phyloP scores from a whole-genome alignment of 2,329 filamentous ascomycete species.

The Nemania sp. region DNA sequence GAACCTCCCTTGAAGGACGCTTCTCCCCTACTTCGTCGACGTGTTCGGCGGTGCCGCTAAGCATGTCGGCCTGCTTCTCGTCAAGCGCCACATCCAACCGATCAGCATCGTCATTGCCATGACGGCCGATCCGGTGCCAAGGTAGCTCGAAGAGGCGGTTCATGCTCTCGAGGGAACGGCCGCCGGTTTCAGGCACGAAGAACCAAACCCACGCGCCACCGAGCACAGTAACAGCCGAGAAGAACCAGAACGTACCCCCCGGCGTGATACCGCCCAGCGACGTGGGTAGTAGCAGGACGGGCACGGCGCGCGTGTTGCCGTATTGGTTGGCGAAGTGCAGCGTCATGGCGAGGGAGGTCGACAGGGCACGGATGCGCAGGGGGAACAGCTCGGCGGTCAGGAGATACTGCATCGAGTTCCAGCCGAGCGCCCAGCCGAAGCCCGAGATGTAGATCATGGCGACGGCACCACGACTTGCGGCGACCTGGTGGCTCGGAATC shows the following conservation, averaged over 20 bases:
- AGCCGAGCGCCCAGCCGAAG: slow-evolving; percentile 76
- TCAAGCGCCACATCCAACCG: slow-evolving; percentile 56
- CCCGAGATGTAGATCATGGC: slow-evolving; percentile 80
- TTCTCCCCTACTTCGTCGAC: slow-evolving; percentile 47
- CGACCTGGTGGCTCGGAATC: slow-evolving; percentile 62
- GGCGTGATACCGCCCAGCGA: slow-evolving; percentile 62
- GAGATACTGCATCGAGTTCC: slow-evolving; percentile 83
- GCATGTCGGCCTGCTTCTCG: slow-evolving; percentile 58
- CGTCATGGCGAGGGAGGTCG: slow-evolving; percentile 79
- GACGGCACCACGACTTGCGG: slow-evolving; percentile 74
- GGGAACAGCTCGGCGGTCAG: slow-evolving; percentile 84
- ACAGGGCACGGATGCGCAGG: slow-evolving; percentile 76
- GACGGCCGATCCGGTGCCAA: slow-evolving; percentile 78
- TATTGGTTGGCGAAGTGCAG: slow-evolving; percentile 85
- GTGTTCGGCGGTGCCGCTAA: slow-evolving; percentile 53
- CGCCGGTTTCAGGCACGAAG: slow-evolving; percentile 78
- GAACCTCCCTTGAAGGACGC: slow-evolving; percentile 13
- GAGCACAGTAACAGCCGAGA: slow-evolving; percentile 74
- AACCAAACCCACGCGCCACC: slow-evolving; percentile 79
- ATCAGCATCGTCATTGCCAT: slow-evolving; percentile 66
- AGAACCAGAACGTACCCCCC: slow-evolving; percentile 82
- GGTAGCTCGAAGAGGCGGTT: slow-evolving; percentile 77
- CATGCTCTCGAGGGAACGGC: slow-evolving; percentile 75
- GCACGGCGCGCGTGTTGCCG: slow-evolving; percentile 79
- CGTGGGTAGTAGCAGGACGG: slow-evolving; percentile 74